phyloP scores from a whole-genome alignment of 2,329 filamentous ascomycete genomes.

The Ilyonectria mors-panacis region DNA sequence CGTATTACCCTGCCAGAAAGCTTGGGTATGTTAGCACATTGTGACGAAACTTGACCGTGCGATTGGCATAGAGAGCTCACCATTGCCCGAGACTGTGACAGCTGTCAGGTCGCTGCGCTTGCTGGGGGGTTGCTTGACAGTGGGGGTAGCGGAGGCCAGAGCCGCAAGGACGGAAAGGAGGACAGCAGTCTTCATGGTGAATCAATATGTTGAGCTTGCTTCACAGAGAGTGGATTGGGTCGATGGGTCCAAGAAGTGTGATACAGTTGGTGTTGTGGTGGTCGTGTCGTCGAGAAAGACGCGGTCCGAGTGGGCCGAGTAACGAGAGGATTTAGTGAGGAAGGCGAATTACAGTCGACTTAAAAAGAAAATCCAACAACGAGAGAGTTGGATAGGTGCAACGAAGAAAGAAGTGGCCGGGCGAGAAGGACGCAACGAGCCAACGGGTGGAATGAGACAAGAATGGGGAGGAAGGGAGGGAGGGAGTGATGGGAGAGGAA shows the following conservation, averaged over 20 bases:
- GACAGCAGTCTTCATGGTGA: slow-evolving; percentile 65
- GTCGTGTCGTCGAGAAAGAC: slow-evolving; percentile 25
- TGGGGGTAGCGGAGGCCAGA: slow-evolving; percentile 61
- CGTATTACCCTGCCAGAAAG: slow-evolving; percentile 67
- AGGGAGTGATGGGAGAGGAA: slow-evolving; percentile 37
- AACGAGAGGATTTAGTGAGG: slow-evolving; percentile 41
- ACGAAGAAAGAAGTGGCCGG: slow-evolving; percentile 45
- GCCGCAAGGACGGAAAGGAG: slow-evolving; percentile 65
- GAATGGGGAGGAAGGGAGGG: slow-evolving; percentile 39
- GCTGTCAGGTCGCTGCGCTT: slow-evolving; percentile 66
- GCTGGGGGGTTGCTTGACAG: slow-evolving; percentile 64
- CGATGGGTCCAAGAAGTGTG: slow-evolving; percentile 22
- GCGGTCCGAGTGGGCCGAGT: slow-evolving; percentile 16
- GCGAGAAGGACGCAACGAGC: slow-evolving; percentile 30
- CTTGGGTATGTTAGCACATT: slow-evolving; percentile 50
- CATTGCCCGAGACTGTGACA: slow-evolving; percentile 71
- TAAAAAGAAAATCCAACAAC: slow-evolving; percentile 53
- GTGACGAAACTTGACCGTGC: not conserved
- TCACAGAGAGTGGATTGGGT: slow-evolving; percentile 31
- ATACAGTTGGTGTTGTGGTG: slow-evolving; percentile 27
- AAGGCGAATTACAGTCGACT: slow-evolving; percentile 41
- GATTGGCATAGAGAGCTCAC: slow-evolving; percentile 53
- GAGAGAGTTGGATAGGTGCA: slow-evolving; percentile 53
- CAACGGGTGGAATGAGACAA: slow-evolving; percentile 40
- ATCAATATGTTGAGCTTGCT: slow-evolving; percentile 14